Conservation (phyloP, 2,329 filamentous ascomycete genomes). For the Pyrenochaeta sp. region DNA sequence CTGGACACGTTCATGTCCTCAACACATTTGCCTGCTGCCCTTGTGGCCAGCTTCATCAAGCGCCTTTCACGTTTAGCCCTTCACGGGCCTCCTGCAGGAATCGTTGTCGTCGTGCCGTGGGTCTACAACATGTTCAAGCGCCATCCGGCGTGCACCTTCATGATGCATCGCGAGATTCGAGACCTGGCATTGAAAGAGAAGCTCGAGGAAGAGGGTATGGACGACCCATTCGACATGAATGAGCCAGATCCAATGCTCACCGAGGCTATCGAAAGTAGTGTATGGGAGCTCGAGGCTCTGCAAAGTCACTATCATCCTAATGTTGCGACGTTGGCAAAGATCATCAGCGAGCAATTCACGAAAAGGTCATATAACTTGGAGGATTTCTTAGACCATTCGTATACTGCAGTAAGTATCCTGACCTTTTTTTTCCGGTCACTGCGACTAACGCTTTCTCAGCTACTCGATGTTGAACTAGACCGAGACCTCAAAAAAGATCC, state of each 20-base stretch:
- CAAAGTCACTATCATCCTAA: constrained; percentile 97
- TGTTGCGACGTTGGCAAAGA: constrained; percentile 90
- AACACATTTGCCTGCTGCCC: constrained; percentile 86
- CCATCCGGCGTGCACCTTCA: constrained; percentile 91
- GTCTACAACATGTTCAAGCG: constrained; percentile 92
- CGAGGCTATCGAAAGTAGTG: constrained; percentile 84
- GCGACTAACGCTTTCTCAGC: no score
- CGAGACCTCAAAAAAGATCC: constrained; percentile 86
- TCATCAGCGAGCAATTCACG: constrained; percentile 95
- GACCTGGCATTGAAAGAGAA: constrained; percentile 65
- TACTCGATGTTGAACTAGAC: constrained; percentile 82
- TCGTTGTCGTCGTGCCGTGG: constrained; percentile 90
- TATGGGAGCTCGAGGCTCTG: constrained; percentile 94
- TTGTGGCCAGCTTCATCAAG: constrained; percentile 97
- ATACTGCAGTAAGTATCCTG: constrained; percentile 72
- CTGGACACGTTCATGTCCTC: constrained; percentile 90
- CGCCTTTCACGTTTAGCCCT: constrained; percentile 83
- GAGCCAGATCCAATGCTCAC: constrained; percentile 87
- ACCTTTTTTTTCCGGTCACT: no score
- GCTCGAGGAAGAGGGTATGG: constrained; percentile 68
- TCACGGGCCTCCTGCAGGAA: constrained; percentile 86
- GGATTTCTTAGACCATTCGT: constrained; percentile 95
- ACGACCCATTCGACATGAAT: constrained; percentile 78
- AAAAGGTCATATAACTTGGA: constrained; percentile 95
- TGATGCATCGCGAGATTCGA: constrained; percentile 82